A percentile compares a stretch with the other conserved stretches of the same genome.
These are phyloP conservation scores for Moricandia moricandioides DNA, from an alignment of 345 rosid species.

Conservation along the genomic window DNA sequence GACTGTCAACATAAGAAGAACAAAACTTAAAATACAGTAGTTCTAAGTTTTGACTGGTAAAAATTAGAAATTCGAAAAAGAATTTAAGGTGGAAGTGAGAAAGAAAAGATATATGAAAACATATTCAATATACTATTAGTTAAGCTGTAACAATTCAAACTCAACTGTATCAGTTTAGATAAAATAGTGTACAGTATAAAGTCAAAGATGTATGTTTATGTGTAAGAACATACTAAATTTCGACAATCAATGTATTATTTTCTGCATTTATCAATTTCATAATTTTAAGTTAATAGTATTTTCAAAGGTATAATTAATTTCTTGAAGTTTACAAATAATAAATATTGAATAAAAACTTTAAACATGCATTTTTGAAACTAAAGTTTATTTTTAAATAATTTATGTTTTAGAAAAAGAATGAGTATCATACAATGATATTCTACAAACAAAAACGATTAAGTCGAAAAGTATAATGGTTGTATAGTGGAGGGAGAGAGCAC, in stretches of 20 bases:
- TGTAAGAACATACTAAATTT: too few species aligned
- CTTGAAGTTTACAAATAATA: too few species aligned
- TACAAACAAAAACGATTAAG: neutral
- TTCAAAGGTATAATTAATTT: too few species aligned
- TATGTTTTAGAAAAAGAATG: too few species aligned
- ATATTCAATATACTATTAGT: neutral
- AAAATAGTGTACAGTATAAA: neutral
- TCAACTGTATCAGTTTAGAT: neutral
- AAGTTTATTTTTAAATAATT: too few species aligned
- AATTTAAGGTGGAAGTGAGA: neutral
- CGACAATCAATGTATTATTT: too few species aligned
- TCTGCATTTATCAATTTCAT: too few species aligned
- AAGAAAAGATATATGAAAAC: neutral
- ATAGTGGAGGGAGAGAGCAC: neutral
- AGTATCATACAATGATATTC: neutral
- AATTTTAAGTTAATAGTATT: too few species aligned
- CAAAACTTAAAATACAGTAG: neutral
- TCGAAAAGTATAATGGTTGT: neutral
- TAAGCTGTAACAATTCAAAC: neutral
- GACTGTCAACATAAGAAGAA: conserved; percentile 45
- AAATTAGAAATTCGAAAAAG: neutral
- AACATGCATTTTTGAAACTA: too few species aligned
- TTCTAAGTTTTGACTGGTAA: neutral
- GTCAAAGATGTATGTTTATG: neutral
- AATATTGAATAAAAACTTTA: too few species aligned